Evolutionary conservation across 2,329 filamentous ascomycete genomes (phyloP), one percentile per base, ranked within the genome.

Genomic region (Cladosporium halotolerans): DNA sequence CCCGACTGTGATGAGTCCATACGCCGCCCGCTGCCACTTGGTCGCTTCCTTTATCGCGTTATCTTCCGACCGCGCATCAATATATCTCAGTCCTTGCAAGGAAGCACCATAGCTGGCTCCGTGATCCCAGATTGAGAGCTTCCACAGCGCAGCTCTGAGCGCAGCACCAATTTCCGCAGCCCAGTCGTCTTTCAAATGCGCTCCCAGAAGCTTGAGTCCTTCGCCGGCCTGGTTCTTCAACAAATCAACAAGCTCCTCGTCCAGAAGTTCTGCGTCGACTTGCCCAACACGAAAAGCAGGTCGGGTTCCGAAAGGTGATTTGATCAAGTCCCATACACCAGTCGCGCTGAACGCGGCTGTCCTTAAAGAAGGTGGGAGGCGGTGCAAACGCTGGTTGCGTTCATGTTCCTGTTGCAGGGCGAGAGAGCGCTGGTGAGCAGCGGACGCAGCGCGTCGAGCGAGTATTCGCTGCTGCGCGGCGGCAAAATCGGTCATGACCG

Each of bases 81-180:
- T 87, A 66, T 92, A 97, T 66, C 85, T 85, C 28, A 99, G 79
- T 58, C 95, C 95, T 70, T 99, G 93, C 46, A 99, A 76, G 34
- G 89, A 85, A 9, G 93, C 93, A 56, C 93, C 93, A 70, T 99
- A 97, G 4, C 88, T 95, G 38, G 93, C 89, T 69, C 96, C 85
- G 69, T 96, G 89, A 70, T 97, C 91, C 93, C 93, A 99, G 55
- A 99, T 85, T 13, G 88, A 89, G 57, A 99, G 80, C 72, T 99
- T 99, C 77, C 96, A 99, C 7, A 99, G 76, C 3, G 90, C 76
- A 2, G 86, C 82, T 44, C 92, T 80, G 53, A 99, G 76, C 0
- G 77, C 80, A 28, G 96, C 78, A 57, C 86, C 78, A 51, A 97
- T 92, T 72, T 97, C 93, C 49, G 88, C 79, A 11, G 84, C 84